Conservation (phyloP, 176 grass and related monocot species). For the Eleusine coracana region DNA sequence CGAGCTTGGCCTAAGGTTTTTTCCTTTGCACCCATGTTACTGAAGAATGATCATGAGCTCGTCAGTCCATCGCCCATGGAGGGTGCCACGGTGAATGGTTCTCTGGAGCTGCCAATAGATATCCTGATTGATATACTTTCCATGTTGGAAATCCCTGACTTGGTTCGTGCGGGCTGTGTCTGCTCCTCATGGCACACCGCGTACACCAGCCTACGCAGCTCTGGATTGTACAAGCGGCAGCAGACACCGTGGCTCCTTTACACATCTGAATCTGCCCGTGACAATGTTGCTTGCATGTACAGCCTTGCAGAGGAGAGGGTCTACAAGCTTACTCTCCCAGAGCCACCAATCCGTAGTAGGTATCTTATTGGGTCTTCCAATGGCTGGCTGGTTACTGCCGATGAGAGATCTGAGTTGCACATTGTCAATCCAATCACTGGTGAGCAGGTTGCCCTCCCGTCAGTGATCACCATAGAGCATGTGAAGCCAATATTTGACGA, state of each 20-base stretch:
- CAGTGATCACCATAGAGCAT: neutral
- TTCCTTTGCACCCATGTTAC: too few relatives aligned
- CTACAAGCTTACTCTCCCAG: neutral
- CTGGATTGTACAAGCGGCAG: too few relatives aligned
- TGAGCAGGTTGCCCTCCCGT: slow-evolving; percentile 7
- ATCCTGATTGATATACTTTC: too few relatives aligned
- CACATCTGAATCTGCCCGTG: neutral
- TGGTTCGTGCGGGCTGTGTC: too few relatives aligned
- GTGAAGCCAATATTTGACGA: slow-evolving; percentile 1
- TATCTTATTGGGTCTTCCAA: slow-evolving; percentile 1
- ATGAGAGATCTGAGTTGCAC: slow-evolving; percentile 8
- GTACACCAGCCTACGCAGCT: too few relatives aligned
- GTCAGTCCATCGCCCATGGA: neutral
- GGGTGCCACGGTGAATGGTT: neutral
- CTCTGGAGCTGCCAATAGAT: neutral
- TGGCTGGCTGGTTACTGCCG: slow-evolving; percentile 6
- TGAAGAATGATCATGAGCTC: too few relatives aligned
- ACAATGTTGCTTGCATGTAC: neutral
- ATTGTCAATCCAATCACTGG: neutral
- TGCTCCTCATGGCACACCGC: too few relatives aligned
- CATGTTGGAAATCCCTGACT: too few relatives aligned
- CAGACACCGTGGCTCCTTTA: neutral
- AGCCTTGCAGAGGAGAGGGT: neutral
- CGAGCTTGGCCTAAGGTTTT: neutral
- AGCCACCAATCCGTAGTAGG: neutral